These are phyloP conservation scores for Candida neerlandica DNA, from an alignment of 1,139 yeast species.

Conservation along the genomic window DNA sequence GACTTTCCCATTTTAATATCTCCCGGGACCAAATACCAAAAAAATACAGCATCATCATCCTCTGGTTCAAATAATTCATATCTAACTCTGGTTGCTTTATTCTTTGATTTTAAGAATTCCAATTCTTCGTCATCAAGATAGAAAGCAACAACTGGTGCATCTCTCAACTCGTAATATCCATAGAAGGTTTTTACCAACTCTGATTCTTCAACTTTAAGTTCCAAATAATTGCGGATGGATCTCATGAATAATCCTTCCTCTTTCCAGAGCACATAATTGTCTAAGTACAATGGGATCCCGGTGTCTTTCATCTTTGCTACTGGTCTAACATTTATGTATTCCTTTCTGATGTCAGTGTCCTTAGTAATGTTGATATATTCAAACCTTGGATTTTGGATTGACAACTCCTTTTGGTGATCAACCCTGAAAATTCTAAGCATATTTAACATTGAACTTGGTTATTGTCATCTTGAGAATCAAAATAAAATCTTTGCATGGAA, in stretches of 20 bases:
- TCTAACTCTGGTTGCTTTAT: not conserved
- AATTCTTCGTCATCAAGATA: conserved; percentile 2
- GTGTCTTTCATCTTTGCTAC: not conserved
- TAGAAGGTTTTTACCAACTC: not conserved
- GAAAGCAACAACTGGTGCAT: not conserved
- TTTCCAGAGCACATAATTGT: not conserved
- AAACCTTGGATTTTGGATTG: not conserved
- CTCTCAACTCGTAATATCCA: not conserved
- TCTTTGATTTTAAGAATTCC: not conserved
- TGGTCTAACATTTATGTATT: not conserved
- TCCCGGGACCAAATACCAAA: too few relatives aligned
- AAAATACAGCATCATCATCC: too few relatives aligned
- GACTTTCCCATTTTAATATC: too few relatives aligned
- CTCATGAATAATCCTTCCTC: not conserved
- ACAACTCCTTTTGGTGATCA: not conserved
- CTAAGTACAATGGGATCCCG: not conserved
- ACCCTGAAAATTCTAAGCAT: conserved; percentile 2
- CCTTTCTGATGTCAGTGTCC: not conserved
- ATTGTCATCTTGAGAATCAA: too few relatives aligned
- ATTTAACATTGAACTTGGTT: too few relatives aligned
- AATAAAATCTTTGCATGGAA: too few relatives aligned
- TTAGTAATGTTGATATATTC: not conserved
- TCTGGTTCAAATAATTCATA: too few relatives aligned
- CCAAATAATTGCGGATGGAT: not conserved
- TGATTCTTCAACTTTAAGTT: not conserved